Conservation (phyloP, 2,329 filamentous ascomycete genomes). For the Laburnicola sp. region DNA sequence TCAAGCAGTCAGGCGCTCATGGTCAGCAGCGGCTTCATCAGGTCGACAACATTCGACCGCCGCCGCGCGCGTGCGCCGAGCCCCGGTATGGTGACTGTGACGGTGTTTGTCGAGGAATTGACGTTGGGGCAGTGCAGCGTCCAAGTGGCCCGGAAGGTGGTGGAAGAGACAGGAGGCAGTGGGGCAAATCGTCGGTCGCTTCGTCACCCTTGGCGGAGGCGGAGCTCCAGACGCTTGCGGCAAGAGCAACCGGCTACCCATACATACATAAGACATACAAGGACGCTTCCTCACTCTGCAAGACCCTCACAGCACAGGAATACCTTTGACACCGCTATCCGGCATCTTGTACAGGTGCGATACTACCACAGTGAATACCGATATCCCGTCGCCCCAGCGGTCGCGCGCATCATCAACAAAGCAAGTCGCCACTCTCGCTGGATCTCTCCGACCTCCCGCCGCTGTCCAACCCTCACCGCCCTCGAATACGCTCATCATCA, state of each 20-base stretch:
- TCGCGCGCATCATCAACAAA: conserved; percentile 41
- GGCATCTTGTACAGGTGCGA: conserved; percentile 3
- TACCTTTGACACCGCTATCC: neutral
- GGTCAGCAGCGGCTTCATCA: conserved; percentile 4
- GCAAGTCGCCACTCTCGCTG: conserved; percentile 62
- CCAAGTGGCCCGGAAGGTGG: conserved; percentile 24
- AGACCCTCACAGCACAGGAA: conserved; percentile 16
- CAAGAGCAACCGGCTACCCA: conserved; percentile 12
- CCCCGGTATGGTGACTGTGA: conserved; percentile 14
- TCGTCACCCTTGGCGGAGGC: conserved; percentile 17
- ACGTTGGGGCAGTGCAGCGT: conserved; percentile 35
- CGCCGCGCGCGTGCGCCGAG: conserved; percentile 28
- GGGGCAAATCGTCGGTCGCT: conserved; percentile 17
- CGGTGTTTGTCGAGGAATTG: conserved; percentile 22
- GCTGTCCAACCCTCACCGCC: conserved; percentile 71
- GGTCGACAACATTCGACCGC: neutral
- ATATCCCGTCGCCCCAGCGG: conserved; percentile 37
- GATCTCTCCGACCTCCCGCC: conserved; percentile 74
- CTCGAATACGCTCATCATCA: conserved; percentile 83
- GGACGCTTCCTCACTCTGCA: conserved; percentile 15
- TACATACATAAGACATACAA: conserved; percentile 30
- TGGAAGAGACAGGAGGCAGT: conserved; percentile 17
- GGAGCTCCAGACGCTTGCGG: conserved; percentile 17
- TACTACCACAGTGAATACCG: conserved; percentile 13
- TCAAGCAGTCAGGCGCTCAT: conserved; percentile 7